Evolutionary conservation across 257 asterid species (phyloP).

Genomic region (Vinca minor): DNA sequence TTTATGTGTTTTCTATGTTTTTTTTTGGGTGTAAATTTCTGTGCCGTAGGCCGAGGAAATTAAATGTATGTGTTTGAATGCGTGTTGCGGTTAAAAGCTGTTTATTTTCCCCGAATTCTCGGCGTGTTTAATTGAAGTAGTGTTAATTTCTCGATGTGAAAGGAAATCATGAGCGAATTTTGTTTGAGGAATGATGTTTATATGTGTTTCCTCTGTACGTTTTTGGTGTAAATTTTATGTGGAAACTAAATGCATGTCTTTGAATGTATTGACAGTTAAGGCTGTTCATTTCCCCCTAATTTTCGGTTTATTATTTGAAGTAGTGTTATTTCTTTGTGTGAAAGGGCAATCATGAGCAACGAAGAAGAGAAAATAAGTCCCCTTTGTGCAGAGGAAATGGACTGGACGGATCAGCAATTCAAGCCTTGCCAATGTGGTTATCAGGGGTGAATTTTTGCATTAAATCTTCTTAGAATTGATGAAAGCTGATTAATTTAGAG

Average conservation of each 20-base stretch:
- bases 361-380: slow-evolving; percentile 97
- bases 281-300: not conserved
- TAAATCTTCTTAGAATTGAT: not conserved
- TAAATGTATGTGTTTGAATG: not conserved
- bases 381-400: slow-evolving; percentile 98
- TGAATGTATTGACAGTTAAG: not conserved
- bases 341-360: slow-evolving; percentile 62
- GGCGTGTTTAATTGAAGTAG: not conserved
- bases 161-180: slow-evolving; percentile 50
- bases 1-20: not conserved
- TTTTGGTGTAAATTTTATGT: slow-evolving; percentile 17
- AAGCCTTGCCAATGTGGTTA: slow-evolving; percentile 91
- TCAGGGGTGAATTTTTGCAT: slow-evolving; percentile 41
- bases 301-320: not conserved
- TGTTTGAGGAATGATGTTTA: slow-evolving; percentile 22
- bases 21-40: slow-evolving; percentile 16
- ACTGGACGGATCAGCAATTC: slow-evolving; percentile 97
- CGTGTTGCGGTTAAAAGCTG: slow-evolving; percentile 6
- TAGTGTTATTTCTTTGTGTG: slow-evolving; percentile 1
- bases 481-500: not conserved
- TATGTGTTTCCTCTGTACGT: not conserved
- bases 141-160: slow-evolving; percentile 10
- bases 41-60: too few relatives aligned
- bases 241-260: slow-evolving; percentile 11
- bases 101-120: not conserved